These are phyloP conservation scores for Hyaloscypha variabilis DNA, from an alignment of 495 filamentous ascomycete genomes.

Conservation along the genomic window DNA sequence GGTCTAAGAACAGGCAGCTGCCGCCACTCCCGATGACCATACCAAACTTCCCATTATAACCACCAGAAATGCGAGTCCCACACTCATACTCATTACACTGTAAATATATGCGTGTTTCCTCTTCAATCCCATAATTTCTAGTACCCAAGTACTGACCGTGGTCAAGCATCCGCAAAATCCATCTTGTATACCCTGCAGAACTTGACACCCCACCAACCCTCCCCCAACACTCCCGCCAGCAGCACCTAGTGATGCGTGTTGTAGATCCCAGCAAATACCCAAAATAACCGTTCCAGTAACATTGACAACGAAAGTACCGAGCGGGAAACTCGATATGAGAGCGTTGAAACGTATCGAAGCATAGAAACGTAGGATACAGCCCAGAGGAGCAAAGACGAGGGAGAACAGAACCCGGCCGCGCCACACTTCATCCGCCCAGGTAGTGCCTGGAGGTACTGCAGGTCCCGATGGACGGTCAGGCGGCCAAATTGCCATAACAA, in stretches of 20 bases:
- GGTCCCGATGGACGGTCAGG: constrained; percentile 57
- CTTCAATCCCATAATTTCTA: constrained; percentile 69
- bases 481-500: constrained; percentile 72
- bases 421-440: constrained; percentile 56
- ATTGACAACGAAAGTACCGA: constrained; percentile 90
- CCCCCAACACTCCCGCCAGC: constrained; percentile 28
- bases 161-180: constrained; percentile 89
- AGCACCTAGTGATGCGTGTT: constrained; percentile 49
- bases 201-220: constrained; percentile 67
- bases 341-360: constrained; percentile 66
- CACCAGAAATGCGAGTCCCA: constrained; percentile 65
- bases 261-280: constrained; percentile 71
- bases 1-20: background rate
- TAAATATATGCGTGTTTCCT: constrained; percentile 75
- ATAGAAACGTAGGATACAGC: constrained; percentile 77
- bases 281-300: constrained; percentile 66
- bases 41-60: constrained; percentile 76
- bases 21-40: constrained; percentile 68
- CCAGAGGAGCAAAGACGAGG: constrained; percentile 80
- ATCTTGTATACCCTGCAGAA: constrained; percentile 80
- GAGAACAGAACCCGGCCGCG: constrained; percentile 73
- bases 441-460: constrained; percentile 15
- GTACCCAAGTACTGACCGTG: constrained; percentile 87
- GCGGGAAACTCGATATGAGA: constrained; percentile 65
- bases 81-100: constrained; percentile 63